These are phyloP conservation scores for Ogataea pini DNA, from an alignment of 805 yeast species.

Conservation along the genomic window DNA sequence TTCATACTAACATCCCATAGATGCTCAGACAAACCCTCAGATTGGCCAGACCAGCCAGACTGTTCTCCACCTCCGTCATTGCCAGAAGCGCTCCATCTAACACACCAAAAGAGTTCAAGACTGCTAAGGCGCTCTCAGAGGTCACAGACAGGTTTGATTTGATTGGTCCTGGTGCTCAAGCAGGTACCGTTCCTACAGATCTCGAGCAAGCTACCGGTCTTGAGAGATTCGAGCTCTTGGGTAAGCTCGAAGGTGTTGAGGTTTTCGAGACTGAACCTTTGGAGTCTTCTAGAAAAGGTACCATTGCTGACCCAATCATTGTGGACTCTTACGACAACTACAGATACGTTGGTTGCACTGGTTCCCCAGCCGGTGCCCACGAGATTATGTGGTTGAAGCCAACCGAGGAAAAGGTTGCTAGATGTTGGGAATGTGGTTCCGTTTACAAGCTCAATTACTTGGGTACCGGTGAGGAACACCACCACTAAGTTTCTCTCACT, in stretches of 20 bases:
- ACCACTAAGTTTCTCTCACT: constrained; percentile 3
- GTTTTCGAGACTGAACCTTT: constrained; percentile 88
- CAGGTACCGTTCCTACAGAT: constrained; percentile 86
- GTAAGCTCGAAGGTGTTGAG: constrained; percentile 94
- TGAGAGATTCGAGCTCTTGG: constrained; percentile 92
- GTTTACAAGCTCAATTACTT: constrained; percentile 86
- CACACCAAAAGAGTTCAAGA: constrained; percentile 48
- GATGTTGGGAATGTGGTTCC: constrained; percentile 99
- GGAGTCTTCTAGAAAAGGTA: constrained; percentile 86
- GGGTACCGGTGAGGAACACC: constrained; percentile 67
- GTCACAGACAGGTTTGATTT: constrained; percentile 76
- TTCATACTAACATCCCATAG: constrained; percentile 14
- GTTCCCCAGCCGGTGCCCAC: constrained; percentile 92
- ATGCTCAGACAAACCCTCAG: constrained; percentile 41
- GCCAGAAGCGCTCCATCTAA: constrained; percentile 26
- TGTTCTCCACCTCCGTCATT: constrained; percentile 35
- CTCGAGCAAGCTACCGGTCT: constrained; percentile 97
- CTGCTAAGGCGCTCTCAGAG: constrained; percentile 71
- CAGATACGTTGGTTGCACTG: constrained; percentile 97
- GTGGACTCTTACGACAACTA: constrained; percentile 88
- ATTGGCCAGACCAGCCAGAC: constrained; percentile 37
- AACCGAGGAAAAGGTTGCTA: constrained; percentile 74
- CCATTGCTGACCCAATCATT: constrained; percentile 83
- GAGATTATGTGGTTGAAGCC: constrained; percentile 91
- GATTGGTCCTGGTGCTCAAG: constrained; percentile 87